phyloP scores from a whole-genome alignment of 1,139 yeast genomes.

The Candida sp. region DNA sequence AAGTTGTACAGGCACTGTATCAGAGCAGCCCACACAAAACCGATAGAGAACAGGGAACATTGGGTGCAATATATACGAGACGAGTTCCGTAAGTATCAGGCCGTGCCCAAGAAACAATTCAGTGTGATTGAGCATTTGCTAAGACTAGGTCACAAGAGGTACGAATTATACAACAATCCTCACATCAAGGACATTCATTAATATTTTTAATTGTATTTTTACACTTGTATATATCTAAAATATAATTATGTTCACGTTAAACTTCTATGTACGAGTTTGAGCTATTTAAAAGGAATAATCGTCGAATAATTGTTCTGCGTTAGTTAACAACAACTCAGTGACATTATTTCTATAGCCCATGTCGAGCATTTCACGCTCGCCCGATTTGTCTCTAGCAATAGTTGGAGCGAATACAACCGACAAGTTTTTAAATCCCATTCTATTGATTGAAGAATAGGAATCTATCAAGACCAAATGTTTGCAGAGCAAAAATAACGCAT shows the following conservation, averaged over 20 bases:
- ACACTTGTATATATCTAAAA: neutral
- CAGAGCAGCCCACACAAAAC: slow-evolving; percentile 54
- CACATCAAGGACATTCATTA: slow-evolving; percentile 62
- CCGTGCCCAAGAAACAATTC: slow-evolving; percentile 74
- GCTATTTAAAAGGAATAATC: neutral
- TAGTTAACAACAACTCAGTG: slow-evolving; percentile 70
- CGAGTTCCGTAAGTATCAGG: slow-evolving; percentile 63
- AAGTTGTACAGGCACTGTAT: slow-evolving; percentile 59
- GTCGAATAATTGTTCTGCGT: slow-evolving; percentile 24
- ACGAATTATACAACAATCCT: slow-evolving; percentile 70
- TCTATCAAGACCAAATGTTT: slow-evolving; percentile 63
- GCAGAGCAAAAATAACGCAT: slow-evolving; percentile 53
- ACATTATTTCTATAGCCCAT: slow-evolving; percentile 81
- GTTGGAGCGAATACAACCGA: slow-evolving; percentile 98
- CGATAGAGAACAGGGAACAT: slow-evolving; percentile 37
- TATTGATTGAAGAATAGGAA: slow-evolving; percentile 45
- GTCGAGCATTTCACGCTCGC: slow-evolving; percentile 82
- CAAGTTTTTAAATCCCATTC: slow-evolving; percentile 80
- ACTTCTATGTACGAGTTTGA: neutral
- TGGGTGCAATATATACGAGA: slow-evolving; percentile 46
- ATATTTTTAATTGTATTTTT: neutral
- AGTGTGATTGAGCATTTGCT: slow-evolving; percentile 83
- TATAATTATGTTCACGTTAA: neutral
- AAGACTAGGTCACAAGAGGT: slow-evolving; percentile 69
- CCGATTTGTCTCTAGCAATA: slow-evolving; percentile 73